Evolutionary conservation across 1,284 basidiomycete genomes (phyloP).

Genomic region (Xanthoconium separans): DNA sequence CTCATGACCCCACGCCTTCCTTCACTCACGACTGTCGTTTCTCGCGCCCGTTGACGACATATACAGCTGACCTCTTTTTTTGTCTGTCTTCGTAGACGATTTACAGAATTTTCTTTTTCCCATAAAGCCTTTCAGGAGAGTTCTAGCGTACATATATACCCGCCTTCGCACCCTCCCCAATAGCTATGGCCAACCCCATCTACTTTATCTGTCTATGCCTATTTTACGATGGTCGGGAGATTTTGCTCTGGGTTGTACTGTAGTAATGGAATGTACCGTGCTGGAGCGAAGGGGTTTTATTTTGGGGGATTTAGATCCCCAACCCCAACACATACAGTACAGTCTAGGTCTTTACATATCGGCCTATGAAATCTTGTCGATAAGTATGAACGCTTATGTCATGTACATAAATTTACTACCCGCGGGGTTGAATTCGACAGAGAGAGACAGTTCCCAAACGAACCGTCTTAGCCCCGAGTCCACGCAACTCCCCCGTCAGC

Average conservation of each 20-base stretch:
- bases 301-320: neutral
- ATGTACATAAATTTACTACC: no score
- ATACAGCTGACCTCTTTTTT: neutral
- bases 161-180: neutral
- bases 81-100: slow-evolving; percentile 1
- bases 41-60: neutral
- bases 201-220: slow-evolving; percentile 19
- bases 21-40: slow-evolving; percentile 8
- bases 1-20: slow-evolving; percentile 1
- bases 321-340: no score
- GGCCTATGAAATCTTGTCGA: no score
- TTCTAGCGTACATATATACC: slow-evolving; percentile 26
- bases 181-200: slow-evolving; percentile 16
- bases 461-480: no score
- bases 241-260: slow-evolving; percentile 13
- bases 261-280: slow-evolving; percentile 13
- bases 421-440: no score
- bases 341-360: no score
- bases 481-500: no score
- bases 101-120: neutral
- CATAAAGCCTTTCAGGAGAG: neutral
- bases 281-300: slow-evolving; percentile 2
- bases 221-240: slow-evolving; percentile 8
- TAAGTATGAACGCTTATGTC: no score
- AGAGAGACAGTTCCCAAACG: no score